These are phyloP conservation scores for Magnaporthiopsis incrustans DNA, from an alignment of 2,329 filamentous ascomycete species.

Conservation along the genomic window DNA sequence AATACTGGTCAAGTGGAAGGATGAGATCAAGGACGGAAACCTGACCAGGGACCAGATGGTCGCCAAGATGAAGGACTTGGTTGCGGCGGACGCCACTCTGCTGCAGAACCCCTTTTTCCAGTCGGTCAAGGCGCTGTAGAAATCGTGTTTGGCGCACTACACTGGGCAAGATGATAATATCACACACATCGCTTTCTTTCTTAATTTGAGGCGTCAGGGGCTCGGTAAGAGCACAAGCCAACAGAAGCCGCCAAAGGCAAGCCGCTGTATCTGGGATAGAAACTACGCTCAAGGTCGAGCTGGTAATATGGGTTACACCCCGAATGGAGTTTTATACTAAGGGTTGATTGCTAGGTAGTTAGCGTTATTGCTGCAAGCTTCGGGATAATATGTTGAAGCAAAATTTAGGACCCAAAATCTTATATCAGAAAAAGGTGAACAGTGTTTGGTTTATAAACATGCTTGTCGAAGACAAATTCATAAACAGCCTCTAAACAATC, in stretches of 20 bases:
- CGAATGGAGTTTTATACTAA: background rate
- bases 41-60: slow-evolving; percentile 69
- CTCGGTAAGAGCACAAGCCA: background rate
- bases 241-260: background rate
- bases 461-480: slow-evolving; percentile 11
- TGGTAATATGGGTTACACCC: background rate
- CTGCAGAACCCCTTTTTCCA: slow-evolving; percentile 63
- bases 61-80: slow-evolving; percentile 68
- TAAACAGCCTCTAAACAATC: slow-evolving; percentile 16
- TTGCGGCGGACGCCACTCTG: slow-evolving; percentile 61
- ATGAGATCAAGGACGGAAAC: slow-evolving; percentile 49
- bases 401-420: background rate
- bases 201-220: background rate
- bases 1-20: slow-evolving; percentile 79
- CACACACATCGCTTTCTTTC: background rate
- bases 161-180: background rate
- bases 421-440: slow-evolving; percentile 11
- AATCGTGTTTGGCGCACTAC: background rate
- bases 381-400: background rate
- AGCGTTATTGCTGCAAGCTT: background rate
- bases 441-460: slow-evolving; percentile 13
- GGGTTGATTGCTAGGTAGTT: background rate
- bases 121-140: slow-evolving; percentile 46
- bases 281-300: background rate
- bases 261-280: background rate